These are phyloP conservation scores for Polyrhizophydium stewartii DNA, from an alignment of 371 early-diverging fungal genomes.

Conservation along the genomic window DNA sequence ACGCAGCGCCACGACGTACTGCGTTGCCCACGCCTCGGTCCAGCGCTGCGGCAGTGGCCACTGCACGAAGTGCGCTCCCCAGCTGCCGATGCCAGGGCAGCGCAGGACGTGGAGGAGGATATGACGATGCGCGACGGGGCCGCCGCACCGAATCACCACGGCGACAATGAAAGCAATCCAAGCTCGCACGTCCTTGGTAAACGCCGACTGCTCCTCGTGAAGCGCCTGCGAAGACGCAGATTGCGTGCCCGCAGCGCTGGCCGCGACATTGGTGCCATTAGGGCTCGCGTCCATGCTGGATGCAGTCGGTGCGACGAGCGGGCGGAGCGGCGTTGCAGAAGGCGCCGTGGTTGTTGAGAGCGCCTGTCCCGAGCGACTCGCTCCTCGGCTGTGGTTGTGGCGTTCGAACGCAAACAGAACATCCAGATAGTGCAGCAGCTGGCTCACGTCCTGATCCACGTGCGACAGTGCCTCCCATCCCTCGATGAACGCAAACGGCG, in stretches of 20 bases:
- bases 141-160: conserved; percentile 24
- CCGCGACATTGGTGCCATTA: conserved; percentile 9
- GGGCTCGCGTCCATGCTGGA: not conserved
- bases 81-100: conserved; percentile 33
- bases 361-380: not conserved
- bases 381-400: conserved; percentile 5
- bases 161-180: conserved; percentile 50
- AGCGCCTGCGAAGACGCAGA: not conserved
- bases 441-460: not conserved
- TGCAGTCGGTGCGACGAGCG: no score
- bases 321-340: not conserved
- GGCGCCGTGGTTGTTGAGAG: not conserved
- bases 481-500: not conserved
- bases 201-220: conserved; percentile 8
- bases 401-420: conserved; percentile 29
- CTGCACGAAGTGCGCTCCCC: conserved; percentile 59
- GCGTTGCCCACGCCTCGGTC: conserved; percentile 25
- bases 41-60: conserved; percentile 37
- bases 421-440: conserved; percentile 23
- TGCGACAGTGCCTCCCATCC: not conserved
- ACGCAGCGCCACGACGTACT: conserved; percentile 30
- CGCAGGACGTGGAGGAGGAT: conserved; percentile 49
- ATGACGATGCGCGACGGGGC: conserved; percentile 24
- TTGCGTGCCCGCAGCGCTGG: not conserved
- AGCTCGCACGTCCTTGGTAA: conserved; percentile 40